Base-by-base conservation (phyloP, 495 filamentous ascomycete species). In the Elasticomyces elasticus region DNA sequence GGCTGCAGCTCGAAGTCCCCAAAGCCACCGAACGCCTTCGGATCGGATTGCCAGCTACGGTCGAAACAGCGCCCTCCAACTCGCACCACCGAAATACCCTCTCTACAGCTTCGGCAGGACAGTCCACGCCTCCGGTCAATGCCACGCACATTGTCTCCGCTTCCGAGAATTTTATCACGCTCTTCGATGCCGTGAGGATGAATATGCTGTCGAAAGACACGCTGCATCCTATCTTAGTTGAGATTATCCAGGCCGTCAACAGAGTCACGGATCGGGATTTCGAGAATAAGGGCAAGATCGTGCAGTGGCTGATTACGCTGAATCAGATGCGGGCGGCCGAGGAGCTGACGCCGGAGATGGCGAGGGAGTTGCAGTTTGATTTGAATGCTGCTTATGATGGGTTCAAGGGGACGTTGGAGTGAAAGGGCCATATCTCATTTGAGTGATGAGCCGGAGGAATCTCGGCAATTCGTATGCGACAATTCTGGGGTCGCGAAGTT, bases 251-350 rank as follows among this genome's bases (percentile, higher is more conserved):
- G 54, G 85, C 86, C 1, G 94, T 94, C 25, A 97, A 97, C 68
- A 91, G 90, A 66, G 94, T 97, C 55, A 95, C 91, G 13, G 87
- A 89, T 61, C 75, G 78, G 37, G 92, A 96, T 50, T 99, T 97
- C 67, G 88, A 95, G 56, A 87, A 84, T 59, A 81, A 91, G 62
- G 88, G 86, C 38, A 96, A 96, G 75, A 97, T 99, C 62, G 87
- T 99, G 38, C 88, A 94, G 65, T 99, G 94, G 94, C 74, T 99
- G 61, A 99, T 99, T 62, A 81, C 85, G 24, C 72, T 99, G 59
- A 97, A 99, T 66, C 89, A 94, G 68, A 96, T 97, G 92, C 84
- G 87, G 59, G 90, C 88, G 20, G 88, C 88, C 1, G 89, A 96
- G 57, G 89, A 95, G 66, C 69, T 99, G 62, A 83, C 74, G 53